Conservation (phyloP, 2,329 filamentous ascomycete species). For the Macrophomina phaseolina region DNA sequence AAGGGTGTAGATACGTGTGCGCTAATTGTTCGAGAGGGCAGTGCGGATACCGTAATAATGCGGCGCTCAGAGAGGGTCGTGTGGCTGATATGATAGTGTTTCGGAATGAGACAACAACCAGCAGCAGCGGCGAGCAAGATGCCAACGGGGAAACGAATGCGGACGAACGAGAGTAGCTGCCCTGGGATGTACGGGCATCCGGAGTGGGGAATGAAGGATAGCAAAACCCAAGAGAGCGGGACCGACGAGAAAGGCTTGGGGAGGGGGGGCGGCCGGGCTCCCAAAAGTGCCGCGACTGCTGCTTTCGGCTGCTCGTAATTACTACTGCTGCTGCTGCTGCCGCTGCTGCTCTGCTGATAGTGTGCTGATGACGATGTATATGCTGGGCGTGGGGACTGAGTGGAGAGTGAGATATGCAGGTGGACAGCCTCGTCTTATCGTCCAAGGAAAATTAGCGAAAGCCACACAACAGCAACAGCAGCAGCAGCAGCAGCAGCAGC, state of each 20-base stretch:
- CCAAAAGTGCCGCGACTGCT: no score
- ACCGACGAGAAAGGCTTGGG: neutral
- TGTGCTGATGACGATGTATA: neutral
- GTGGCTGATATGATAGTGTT: slow-evolving; percentile 4
- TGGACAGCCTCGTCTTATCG: slow-evolving; percentile 26
- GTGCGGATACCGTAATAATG: neutral
- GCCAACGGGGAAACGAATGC: neutral
- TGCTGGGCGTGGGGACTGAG: neutral
- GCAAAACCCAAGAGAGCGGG: slow-evolving; percentile 10
- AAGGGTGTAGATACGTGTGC: neutral
- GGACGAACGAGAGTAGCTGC: neutral
- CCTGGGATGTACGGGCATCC: slow-evolving; percentile 1
- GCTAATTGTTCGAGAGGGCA: neutral
- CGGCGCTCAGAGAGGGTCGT: neutral
- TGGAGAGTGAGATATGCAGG: slow-evolving; percentile 1
- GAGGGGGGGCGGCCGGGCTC: neutral
- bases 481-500: neutral
- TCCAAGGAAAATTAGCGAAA: slow-evolving; percentile 18
- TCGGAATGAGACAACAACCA: slow-evolving; percentile 8
- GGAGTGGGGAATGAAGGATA: neutral
- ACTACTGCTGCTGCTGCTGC: no score
- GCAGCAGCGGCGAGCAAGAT: neutral
- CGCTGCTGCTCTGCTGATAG: neutral
- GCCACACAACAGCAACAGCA: neutral
- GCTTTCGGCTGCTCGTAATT: no score